A percentile compares a stretch with the other conserved stretches of the same genome.
These are phyloP conservation scores for Ilyonectria destructans DNA, from an alignment of 2,329 filamentous ascomycete genomes.

Conservation along the genomic window DNA sequence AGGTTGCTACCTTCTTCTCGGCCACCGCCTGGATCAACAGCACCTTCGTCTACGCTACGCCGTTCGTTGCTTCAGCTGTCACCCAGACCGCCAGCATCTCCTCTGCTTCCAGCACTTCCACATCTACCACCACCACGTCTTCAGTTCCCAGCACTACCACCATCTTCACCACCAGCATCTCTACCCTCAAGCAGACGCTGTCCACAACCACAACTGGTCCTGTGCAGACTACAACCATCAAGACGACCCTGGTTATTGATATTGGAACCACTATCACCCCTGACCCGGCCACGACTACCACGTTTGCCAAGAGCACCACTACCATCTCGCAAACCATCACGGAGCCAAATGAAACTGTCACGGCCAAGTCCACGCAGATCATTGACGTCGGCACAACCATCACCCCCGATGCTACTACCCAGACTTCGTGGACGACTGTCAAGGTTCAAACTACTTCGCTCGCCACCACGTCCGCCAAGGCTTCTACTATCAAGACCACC, in stretches of 20 bases:
- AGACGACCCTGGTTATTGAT: conserved; percentile 37
- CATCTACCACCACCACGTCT: conserved; percentile 2
- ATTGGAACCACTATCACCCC: conserved; percentile 44
- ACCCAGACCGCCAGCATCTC: not conserved
- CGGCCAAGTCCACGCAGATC: conserved; percentile 47
- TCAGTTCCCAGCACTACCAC: conserved; percentile 37
- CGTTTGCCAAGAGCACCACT: conserved; percentile 36
- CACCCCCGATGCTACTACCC: conserved; percentile 49
- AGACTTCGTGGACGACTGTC: conserved; percentile 40
- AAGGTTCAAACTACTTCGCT: conserved; percentile 30
- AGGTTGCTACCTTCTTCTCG: conserved; percentile 41
- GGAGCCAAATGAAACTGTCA: conserved; percentile 44
- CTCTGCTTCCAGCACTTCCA: not conserved
- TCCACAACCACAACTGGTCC: conserved; percentile 33
- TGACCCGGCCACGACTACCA: conserved; percentile 37
- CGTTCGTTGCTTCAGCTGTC: conserved; percentile 35
- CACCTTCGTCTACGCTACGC: conserved; percentile 41
- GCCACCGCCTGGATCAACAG: conserved; percentile 44
- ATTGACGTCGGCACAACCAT: conserved; percentile 53
- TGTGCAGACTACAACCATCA: conserved; percentile 33
- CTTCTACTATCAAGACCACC: conserved; percentile 28
- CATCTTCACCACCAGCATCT: conserved; percentile 39
- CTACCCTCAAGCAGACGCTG: conserved; percentile 37
- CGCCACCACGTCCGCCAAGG: conserved; percentile 30
- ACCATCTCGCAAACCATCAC: conserved; percentile 35